phyloP scores from a whole-genome alignment of 441 rosid species.

The Capsella rubella region DNA sequence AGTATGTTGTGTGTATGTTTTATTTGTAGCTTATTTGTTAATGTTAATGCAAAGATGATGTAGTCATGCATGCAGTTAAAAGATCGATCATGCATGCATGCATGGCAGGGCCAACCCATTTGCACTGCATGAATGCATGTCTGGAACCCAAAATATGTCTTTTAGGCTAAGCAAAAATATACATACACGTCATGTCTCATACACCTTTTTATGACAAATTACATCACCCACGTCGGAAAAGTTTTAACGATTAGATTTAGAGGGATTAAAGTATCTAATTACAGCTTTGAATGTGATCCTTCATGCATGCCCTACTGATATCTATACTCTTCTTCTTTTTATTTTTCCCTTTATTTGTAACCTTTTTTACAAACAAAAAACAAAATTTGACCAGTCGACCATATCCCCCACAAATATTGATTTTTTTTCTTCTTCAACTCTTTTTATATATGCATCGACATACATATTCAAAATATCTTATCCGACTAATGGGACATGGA shows the following conservation, averaged over 20 bases:
- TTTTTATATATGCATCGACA: not conserved
- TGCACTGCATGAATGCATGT: conserved; percentile 8
- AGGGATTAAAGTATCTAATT: conserved; percentile 30
- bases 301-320: conserved; percentile 8
- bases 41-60: not conserved
- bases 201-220: conserved; percentile 6
- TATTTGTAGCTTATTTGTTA: not conserved
- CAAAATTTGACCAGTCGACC: conserved; percentile 26
- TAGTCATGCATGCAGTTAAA: not conserved
- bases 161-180: conserved; percentile 39
- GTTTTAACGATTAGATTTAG: conserved; percentile 2
- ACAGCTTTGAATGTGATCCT: conserved; percentile 10
- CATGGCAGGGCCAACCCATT: conserved; percentile 25
- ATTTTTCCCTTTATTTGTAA: conserved; percentile 10
- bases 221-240: conserved; percentile 32
- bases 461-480: conserved; percentile 35
- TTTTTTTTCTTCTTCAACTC: not conserved
- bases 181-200: conserved; percentile 22
- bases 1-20: not conserved
- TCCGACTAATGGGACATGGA: conserved; percentile 30
- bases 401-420: not conserved
- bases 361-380: conserved; percentile 3
- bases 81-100: not conserved
- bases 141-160: conserved; percentile 31
- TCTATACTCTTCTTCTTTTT: not conserved